phyloP scores from a whole-genome alignment of 495 filamentous ascomycete species.

The Neurospora discreta region DNA sequence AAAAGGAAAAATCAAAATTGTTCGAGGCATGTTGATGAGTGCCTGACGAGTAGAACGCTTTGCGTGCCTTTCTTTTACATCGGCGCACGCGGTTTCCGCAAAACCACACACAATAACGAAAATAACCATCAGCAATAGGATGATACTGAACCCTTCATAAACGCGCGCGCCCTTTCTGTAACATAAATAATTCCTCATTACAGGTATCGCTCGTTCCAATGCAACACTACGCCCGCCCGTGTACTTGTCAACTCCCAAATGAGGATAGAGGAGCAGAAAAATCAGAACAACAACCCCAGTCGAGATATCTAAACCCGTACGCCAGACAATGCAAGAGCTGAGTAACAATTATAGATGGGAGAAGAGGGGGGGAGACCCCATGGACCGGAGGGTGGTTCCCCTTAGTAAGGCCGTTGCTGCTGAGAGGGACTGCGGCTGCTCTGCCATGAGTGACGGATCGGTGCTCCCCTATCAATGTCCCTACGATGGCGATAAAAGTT shows the following conservation, averaged over 20 bases:
- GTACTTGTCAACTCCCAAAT: background rate
- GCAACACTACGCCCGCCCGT: background rate
- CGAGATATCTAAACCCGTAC: background rate
- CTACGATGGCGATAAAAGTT: conserved; percentile 25
- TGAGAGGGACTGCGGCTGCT: conserved; percentile 18
- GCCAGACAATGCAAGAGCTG: conserved; percentile 16
- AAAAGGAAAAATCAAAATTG: background rate
- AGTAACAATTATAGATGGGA: conserved; percentile 5
- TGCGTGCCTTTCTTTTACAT: background rate
- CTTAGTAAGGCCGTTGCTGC: conserved; percentile 20
- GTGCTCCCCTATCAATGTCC: conserved; percentile 13
- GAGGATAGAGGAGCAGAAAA: background rate
- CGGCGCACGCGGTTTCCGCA: background rate
- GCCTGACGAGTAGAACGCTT: background rate
- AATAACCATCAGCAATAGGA: background rate
- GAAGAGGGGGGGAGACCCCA: background rate
- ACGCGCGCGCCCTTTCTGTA: background rate
- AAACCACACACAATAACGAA: background rate
- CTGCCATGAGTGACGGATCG: conserved; percentile 21
- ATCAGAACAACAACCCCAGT: background rate
- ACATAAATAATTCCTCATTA: background rate
- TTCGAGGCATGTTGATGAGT: background rate
- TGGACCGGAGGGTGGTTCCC: background rate
- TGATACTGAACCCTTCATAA: background rate
- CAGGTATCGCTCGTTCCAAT: background rate